Conservation (phyloP, 2,329 filamentous ascomycete species). For the Domatiomyces catenatus region DNA sequence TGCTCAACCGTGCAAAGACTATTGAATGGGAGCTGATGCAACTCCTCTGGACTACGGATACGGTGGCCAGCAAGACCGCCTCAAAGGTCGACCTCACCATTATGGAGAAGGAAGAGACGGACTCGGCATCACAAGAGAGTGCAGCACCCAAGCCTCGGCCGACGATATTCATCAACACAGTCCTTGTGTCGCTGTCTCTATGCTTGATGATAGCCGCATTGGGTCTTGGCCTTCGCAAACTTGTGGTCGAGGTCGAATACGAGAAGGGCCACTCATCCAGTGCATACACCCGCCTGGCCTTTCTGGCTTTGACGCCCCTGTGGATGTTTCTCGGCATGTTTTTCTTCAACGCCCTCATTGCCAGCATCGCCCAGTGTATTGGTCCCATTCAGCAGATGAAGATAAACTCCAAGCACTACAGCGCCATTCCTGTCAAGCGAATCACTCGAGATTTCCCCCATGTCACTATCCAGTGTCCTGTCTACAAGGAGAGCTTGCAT, state of each 20-base stretch:
- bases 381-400: conserved; percentile 60
- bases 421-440: conserved; percentile 51
- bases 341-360: neutral
- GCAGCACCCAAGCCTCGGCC: conserved; percentile 52
- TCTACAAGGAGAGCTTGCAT: conserved; percentile 69
- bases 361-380: conserved; percentile 52
- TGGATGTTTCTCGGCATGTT: conserved; percentile 54
- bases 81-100: conserved; percentile 10
- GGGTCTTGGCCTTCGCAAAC: conserved; percentile 53
- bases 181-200: conserved; percentile 52
- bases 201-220: conserved; percentile 49
- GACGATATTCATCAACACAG: conserved; percentile 54
- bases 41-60: conserved; percentile 49
- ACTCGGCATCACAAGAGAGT: conserved; percentile 48
- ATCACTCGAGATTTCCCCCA: conserved; percentile 32
- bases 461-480: conserved; percentile 67
- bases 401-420: conserved; percentile 69
- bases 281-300: conserved; percentile 44
- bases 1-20: conserved; percentile 52
- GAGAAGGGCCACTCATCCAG: conserved; percentile 32
- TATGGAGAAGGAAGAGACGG: conserved; percentile 36
- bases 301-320: conserved; percentile 51
- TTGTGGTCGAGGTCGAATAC: conserved; percentile 53
- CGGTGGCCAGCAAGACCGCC: neutral
- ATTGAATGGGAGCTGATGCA: conserved; percentile 68